Evolutionary conservation across 2,329 filamentous ascomycete genomes (phyloP).

Genomic region (Botrytis paeoniae): DNA sequence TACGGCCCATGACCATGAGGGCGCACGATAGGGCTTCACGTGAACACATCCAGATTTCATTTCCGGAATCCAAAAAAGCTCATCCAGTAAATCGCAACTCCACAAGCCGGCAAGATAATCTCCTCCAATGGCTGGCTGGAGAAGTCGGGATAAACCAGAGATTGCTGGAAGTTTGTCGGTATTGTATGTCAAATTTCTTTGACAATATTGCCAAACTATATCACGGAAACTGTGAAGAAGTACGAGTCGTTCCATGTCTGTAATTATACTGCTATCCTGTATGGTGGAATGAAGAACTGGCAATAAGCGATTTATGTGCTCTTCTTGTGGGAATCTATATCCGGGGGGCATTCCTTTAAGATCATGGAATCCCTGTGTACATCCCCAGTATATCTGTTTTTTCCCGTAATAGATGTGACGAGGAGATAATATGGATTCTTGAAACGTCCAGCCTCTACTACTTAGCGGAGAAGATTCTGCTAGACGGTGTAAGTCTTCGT

Average conservation of each 20-base stretch:
- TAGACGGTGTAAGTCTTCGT: background rate
- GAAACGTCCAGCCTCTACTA: background rate
- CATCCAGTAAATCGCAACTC: background rate
- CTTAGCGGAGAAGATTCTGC: background rate
- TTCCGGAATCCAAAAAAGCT: background rate
- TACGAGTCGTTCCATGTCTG: background rate
- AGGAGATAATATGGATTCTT: background rate
- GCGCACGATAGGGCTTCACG: background rate
- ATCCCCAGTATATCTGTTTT: background rate
- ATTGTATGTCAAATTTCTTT: background rate
- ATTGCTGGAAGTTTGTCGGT: background rate
- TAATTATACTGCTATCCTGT: background rate
- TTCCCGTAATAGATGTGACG: background rate
- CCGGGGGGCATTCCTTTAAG: background rate
- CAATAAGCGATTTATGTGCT: background rate
- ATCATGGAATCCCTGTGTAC: background rate
- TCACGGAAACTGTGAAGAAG: background rate
- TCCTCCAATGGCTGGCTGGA: background rate
- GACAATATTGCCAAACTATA: background rate
- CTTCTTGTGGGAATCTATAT: background rate
- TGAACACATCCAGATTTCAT: background rate
- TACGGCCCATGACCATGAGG: background rate
- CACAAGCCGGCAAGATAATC: background rate
- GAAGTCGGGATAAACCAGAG: background rate
- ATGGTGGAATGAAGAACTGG: background rate